Conservation (phyloP, 2,329 filamentous ascomycete genomes). For the Elsinoe perseae region DNA sequence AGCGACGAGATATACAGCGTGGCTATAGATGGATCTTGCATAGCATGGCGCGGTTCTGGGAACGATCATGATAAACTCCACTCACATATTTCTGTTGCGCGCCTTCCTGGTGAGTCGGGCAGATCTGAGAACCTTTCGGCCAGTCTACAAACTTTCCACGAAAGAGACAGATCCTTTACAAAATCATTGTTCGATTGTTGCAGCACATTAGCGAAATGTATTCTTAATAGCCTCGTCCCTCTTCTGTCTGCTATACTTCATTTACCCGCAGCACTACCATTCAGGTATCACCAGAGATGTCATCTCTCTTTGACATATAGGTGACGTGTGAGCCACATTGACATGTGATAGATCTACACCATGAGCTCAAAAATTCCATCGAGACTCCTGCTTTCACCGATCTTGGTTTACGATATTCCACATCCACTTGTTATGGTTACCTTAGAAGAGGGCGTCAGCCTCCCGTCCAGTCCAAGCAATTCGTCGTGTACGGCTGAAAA, state of each 20-base stretch:
- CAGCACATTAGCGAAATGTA: slow-evolving; percentile 9
- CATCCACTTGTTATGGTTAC: neutral
- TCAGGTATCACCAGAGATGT: neutral
- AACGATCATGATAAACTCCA: slow-evolving; percentile 11
- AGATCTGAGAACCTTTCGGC: neutral
- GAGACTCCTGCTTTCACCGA: neutral
- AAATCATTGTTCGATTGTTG: neutral
- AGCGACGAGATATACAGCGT: slow-evolving; percentile 5
- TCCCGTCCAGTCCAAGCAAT: neutral
- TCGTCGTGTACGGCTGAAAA: neutral
- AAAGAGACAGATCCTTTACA: neutral
- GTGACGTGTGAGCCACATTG: neutral
- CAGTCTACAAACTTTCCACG: neutral
- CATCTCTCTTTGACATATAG: neutral
- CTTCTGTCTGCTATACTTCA: neutral
- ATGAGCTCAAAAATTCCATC: neutral
- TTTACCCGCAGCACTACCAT: neutral
- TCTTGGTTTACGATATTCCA: neutral
- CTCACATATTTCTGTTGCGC: slow-evolving; percentile 3
- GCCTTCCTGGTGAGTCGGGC: neutral
- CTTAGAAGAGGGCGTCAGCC: too few species aligned
- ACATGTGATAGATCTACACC: slow-evolving; percentile 1
- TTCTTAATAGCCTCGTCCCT: neutral
- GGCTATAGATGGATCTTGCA: slow-evolving; percentile 12
- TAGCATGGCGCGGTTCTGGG: slow-evolving; percentile 14